Evolutionary conservation across 1,139 yeast genomes (phyloP).

Genomic region (Debaryomyces fabryi): DNA sequence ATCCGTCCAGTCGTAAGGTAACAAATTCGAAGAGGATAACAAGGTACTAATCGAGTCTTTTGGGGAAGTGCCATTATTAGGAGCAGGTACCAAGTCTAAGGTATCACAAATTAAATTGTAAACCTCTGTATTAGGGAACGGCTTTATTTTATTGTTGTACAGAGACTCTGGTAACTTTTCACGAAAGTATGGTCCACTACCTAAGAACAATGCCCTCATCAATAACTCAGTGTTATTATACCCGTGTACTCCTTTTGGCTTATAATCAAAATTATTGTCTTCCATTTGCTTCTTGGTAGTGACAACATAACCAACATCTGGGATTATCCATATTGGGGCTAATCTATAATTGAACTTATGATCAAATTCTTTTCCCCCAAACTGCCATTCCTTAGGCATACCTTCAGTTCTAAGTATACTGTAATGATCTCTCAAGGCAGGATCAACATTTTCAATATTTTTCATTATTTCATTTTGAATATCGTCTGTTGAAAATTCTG

Average conservation of each 20-base stretch:
- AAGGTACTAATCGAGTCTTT: constrained; percentile 17
- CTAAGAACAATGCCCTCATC: constrained; percentile 84
- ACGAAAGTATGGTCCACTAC: constrained; percentile 75
- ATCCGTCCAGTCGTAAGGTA: constrained; percentile 61
- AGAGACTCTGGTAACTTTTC: constrained; percentile 23
- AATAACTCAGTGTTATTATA: constrained; percentile 73
- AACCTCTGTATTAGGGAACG: constrained; percentile 73
- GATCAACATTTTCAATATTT: constrained; percentile 28
- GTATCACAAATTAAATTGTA: constrained; percentile 77
- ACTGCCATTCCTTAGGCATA: constrained; percentile 65
- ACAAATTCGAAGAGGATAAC: constrained; percentile 28
- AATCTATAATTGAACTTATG: constrained; percentile 58
- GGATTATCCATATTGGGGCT: constrained; percentile 86
- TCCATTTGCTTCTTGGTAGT: constrained; percentile 64
- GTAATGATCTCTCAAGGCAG: constrained; percentile 36
- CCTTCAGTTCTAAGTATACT: constrained; percentile 57
- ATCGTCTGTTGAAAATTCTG: constrained; percentile 27
- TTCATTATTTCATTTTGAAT: constrained; percentile 21
- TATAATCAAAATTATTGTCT: constrained; percentile 50
- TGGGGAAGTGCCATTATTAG: constrained; percentile 58
- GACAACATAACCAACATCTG: constrained; percentile 79
- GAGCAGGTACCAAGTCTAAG: constrained; percentile 55
- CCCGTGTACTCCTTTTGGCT: constrained; percentile 82
- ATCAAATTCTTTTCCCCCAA: constrained; percentile 53
- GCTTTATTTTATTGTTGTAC: constrained; percentile 44